Evolutionary conservation across 176 grass and related monocot genomes (phyloP), one percentile per base, ranked within the genome.

Genomic region (Thinopyrum elongatum): DNA sequence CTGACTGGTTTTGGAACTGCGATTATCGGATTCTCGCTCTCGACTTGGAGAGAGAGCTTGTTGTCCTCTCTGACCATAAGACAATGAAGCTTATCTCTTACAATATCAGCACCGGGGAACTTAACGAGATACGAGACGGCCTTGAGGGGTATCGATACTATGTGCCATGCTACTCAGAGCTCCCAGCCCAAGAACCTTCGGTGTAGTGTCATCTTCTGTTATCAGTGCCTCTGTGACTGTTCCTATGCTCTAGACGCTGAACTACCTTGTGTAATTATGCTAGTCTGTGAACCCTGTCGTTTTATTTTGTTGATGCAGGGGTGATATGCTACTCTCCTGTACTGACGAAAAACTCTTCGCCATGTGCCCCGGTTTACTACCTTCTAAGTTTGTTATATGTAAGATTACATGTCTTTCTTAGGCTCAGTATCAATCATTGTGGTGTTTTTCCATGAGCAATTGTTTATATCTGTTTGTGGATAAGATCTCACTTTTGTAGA

Each of bases 61-160:
- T 84, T 47, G 62, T 47, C 38, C 70, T 84, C 53, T 22, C 19
- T 16, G 77, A 86, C 39, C 4, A 47, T 10, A 71, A 23, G 51
- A 27, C 65, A 38, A 7, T 74, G 6, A 82, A 25, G 30, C 73
- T 90, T 69, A 27, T 90, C 22, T 82, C 57, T 5, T 86, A 82
- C 42, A 60, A 75, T 61, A 59, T 90, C 26, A 63, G 69, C 61
- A 90, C 74, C 4, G 78, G 83, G 10, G 67, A 78, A 62, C 73
- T 82, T 49, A 67, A 58, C 10, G 61, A 86, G 67, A 42, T 90
- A 65, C 23, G 41, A 41, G 80, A 77, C 2, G 0, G 79, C 39
- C 5, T 9, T 77, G 53, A 80, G 1, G 13, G 38, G 42, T 44
- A n/a, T 33, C 14, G 11, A 12, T 39, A 70, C 68, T 39, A 23